Base-by-base conservation (phyloP, 2,329 filamentous ascomycete genomes). In the Sphaerulina musiva region DNA sequence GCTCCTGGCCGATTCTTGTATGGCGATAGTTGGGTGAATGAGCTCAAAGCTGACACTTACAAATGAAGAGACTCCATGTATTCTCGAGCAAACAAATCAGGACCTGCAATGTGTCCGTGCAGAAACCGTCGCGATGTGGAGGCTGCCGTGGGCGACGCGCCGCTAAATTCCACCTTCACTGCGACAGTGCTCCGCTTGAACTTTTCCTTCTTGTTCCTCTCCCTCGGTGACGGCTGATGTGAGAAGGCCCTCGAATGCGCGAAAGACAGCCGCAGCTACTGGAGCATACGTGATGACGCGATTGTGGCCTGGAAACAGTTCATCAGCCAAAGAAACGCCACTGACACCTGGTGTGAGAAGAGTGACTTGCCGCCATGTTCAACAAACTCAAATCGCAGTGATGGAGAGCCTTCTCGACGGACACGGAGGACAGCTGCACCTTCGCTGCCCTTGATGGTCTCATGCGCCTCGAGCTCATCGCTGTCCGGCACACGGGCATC, bases 221-320 rank as follows among this genome's bases (percentile, higher is more conserved):
- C 26, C 6, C 26, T 29, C 26, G 26, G 26, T 7, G 6, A 29
- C 26, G 29, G 20, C 47, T 49, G 53, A 17, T 59, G 7, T 50
- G 38, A 63, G 61, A 41, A 59, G 34, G 34, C 63, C 59, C 36
- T 79, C 80, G 68, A 89, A 89, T 1, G 80, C 80, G 55, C 83
- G 78, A 74, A 84, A 77, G 0, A 87, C 77, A 2, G 84, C 85
- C 39, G 86, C 70, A 7, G 79, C 69, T 12, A 89, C 80, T 3
- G 83, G 78, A 1, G 83, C 78, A 64, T 81, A 86, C 6, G 80
- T 80, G 68, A 87, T 78, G 39, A 90, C 77, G 48, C 80, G 74
- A 65, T 89, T 89, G 66, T 91, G 87, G 5, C 82, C 84, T 87
- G 52, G 1, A 34, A 36, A 39, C 14, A 36, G 32, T 57, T 49